Conservation (phyloP, 2,329 filamentous ascomycete genomes). For the Diaporthe nobilis region DNA sequence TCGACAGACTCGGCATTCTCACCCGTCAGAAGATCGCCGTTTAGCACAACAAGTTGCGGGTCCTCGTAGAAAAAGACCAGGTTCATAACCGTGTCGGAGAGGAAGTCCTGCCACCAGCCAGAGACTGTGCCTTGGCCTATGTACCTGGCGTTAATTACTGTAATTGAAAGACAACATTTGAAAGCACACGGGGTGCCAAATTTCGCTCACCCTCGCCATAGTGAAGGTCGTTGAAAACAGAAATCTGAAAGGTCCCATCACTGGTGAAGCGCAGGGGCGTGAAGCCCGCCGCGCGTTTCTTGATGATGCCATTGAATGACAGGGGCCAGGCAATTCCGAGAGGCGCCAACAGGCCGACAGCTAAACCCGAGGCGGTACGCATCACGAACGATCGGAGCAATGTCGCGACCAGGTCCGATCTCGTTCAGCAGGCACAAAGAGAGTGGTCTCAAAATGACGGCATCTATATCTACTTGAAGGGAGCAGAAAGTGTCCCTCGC, state of each 20-base stretch:
- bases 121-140: slow-evolving; percentile 9
- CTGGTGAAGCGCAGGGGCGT: slow-evolving; percentile 28
- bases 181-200: neutral
- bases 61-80: slow-evolving; percentile 61
- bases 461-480: neutral
- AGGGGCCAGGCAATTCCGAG: slow-evolving; percentile 2
- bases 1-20: slow-evolving; percentile 58
- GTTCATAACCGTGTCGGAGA: slow-evolving; percentile 58
- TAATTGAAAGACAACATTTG: neutral
- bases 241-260: slow-evolving; percentile 49
- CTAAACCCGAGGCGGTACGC: neutral
- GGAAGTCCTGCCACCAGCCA: slow-evolving; percentile 50
- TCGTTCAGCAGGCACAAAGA: neutral
- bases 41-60: slow-evolving; percentile 65
- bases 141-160: slow-evolving; percentile 56
- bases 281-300: slow-evolving; percentile 18
- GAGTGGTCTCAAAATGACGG: neutral
- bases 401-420: neutral
- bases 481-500: neutral
- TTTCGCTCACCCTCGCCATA: slow-evolving; percentile 74
- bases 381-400: neutral
- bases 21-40: slow-evolving; percentile 70
- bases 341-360: slow-evolving; percentile 1
- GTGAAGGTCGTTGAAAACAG: slow-evolving; percentile 79
- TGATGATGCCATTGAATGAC: neutral